phyloP scores from a whole-genome alignment of 129 eudicot species.

The Mikania micrantha region DNA sequence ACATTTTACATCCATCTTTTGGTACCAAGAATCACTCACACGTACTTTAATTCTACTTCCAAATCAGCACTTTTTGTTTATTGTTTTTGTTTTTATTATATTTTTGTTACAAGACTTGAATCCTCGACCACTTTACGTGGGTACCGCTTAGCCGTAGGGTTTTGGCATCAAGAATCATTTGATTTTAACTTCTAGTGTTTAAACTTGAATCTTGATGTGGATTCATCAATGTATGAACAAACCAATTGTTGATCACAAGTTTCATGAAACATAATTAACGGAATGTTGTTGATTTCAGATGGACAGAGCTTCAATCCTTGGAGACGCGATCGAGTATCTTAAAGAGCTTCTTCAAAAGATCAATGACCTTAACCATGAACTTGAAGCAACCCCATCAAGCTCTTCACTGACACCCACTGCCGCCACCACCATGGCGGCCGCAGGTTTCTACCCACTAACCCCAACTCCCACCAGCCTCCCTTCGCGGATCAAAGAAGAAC shows the following conservation, averaged over 20 bases:
- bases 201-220: neutral
- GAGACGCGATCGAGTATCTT: slow-evolving; percentile 91
- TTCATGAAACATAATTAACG: neutral
- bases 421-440: neutral
- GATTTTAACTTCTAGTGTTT: too few species aligned
- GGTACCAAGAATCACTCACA: too few species aligned
- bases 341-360: slow-evolving; percentile 88
- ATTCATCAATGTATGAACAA: neutral
- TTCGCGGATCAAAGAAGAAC: slow-evolving; percentile 82
- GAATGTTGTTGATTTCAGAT: slow-evolving; percentile 44
- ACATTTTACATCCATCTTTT: too few species aligned
- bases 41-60: too few species aligned
- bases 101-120: too few species aligned
- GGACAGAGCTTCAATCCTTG: slow-evolving; percentile 97
- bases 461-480: slow-evolving; percentile 63
- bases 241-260: neutral
- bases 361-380: slow-evolving; percentile 77
- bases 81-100: too few species aligned
- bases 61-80: too few species aligned
- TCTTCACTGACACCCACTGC: slow-evolving; percentile 51
- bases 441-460: slow-evolving; percentile 66
- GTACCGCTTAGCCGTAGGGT: too few species aligned
- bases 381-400: slow-evolving; percentile 66
- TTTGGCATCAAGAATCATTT: too few species aligned
- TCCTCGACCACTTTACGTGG: too few species aligned